A percentile compares a stretch with the other conserved stretches of the same genome.
Evolutionary conservation across 768 basidiomycete species (phyloP).

Genomic region (Nidula microcarpa): DNA sequence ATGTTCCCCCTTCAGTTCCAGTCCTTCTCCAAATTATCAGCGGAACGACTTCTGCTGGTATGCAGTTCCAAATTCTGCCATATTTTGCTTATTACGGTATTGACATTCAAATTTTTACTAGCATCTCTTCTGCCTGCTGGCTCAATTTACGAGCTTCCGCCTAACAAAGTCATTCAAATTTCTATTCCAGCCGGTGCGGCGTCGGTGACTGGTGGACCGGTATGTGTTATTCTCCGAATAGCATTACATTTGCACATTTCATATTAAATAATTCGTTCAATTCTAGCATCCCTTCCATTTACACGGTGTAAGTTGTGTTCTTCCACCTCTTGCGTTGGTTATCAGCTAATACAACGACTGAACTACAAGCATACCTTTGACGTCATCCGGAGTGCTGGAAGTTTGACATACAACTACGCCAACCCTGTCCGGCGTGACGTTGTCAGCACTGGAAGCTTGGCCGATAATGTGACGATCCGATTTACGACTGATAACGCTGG

Average conservation of each 20-base stretch:
- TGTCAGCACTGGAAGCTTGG: conserved; percentile 33
- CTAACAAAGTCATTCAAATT: conserved; percentile 44
- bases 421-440: conserved; percentile 63
- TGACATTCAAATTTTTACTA: conserved; percentile 20
- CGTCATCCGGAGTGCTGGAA: conserved; percentile 40
- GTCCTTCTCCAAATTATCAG: conserved; percentile 45
- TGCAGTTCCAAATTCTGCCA: conserved; percentile 21
- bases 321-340: neutral
- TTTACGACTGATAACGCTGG: conserved; percentile 70
- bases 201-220: conserved; percentile 28
- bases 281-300: conserved; percentile 14
- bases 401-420: conserved; percentile 31
- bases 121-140: conserved; percentile 29
- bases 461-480: conserved; percentile 50
- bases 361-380: conserved; percentile 20
- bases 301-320: conserved; percentile 9
- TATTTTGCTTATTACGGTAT: conserved; percentile 29
- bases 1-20: conserved; percentile 31
- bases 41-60: conserved; percentile 22
- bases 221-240: conserved; percentile 10
- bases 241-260: neutral
- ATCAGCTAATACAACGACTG: neutral
- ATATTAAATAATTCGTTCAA: neutral
- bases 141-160: conserved; percentile 36
- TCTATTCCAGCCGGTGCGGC: conserved; percentile 33